Base-by-base conservation (phyloP, 2,329 filamentous ascomycete genomes). In the Pseudogymnoascus sp. region DNA sequence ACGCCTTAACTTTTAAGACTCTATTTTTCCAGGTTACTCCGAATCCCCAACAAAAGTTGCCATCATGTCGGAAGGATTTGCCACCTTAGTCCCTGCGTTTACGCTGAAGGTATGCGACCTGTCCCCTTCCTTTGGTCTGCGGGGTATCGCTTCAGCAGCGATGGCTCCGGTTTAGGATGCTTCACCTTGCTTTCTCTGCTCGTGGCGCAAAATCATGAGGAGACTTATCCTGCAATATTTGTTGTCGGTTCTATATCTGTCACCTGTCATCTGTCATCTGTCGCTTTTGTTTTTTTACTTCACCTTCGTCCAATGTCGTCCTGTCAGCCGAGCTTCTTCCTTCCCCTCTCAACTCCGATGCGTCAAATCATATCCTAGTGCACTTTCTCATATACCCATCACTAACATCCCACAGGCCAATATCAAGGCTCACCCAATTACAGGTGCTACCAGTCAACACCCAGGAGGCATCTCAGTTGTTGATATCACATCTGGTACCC, bases 401-500 rank as follows among this genome's bases (percentile, higher is more conserved):
- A 21, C 49, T 55, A 40, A 60, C 38, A 60, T 23, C 18, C 18
- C 12, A 5, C 7, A 60, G 58, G 58, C 58, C 9, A 38, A 40
- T 25, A 9, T 60, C 35, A 41, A 60, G 21, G 35, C 21, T 25
- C 35, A 38, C 33, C 35, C 38, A 9, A 14, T 5, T 25, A 60
- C 58, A 11, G 58, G 58, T n/a, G 14, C 33, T n/a, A 60, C 58
- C 2, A 41, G 35, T 5, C 33, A 23, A 6, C 38, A 60, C 33
- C 58, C 58, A 8, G 58, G 35, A 40, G 58, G 58, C n/a, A 38
- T 60, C 11, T 16, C 64, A 69, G 16, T 63, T 68, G 45, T 60
- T 12, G 38, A 60, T 16, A 41, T 60, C 33, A 25, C 35, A 25
- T 65, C 70, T 11, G 73, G 73, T 58, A 73, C 67, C 62, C 67